Evolutionary conservation across 768 basidiomycete genomes (phyloP).

Genomic region (Russula sp.): DNA sequence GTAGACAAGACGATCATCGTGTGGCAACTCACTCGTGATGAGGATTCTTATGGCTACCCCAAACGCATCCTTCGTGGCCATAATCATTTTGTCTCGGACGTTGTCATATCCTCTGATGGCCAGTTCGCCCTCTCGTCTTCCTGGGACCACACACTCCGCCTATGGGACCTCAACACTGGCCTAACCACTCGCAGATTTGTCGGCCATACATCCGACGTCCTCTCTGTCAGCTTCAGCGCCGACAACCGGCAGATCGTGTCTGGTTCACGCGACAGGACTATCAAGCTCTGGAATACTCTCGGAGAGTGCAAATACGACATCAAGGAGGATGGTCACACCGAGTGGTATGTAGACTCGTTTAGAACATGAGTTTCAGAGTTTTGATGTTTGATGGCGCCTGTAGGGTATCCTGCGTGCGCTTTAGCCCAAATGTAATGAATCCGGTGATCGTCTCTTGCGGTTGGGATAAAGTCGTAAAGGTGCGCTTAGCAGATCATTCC

Average conservation of each 20-base stretch:
- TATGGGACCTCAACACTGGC: constrained; percentile 99
- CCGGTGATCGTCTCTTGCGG: constrained; percentile 98
- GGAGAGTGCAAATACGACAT: constrained; percentile 99
- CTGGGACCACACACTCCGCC: constrained; percentile 99
- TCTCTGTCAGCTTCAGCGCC: constrained; percentile 98
- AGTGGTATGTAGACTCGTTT: constrained; percentile 59
- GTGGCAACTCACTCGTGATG: constrained; percentile 95
- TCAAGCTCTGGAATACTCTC: constrained; percentile 99
- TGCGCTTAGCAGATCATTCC: constrained; percentile 40
- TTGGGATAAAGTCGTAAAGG: constrained; percentile 99
- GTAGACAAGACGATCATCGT: constrained; percentile 99
- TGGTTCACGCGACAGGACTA: constrained; percentile 92
- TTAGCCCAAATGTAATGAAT: constrained; percentile 96
- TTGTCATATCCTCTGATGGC: constrained; percentile 98
- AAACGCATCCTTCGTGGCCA: constrained; percentile 97
- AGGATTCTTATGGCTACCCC: constrained; percentile 89
- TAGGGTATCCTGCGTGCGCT: constrained; percentile 99
- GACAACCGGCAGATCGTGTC: constrained; percentile 99
- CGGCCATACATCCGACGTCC: constrained; percentile 95
- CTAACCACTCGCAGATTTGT: constrained; percentile 95
- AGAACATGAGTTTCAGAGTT: constrained; percentile 1
- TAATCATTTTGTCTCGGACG: constrained; percentile 99
- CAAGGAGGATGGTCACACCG: constrained; percentile 96
- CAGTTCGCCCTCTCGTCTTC: constrained; percentile 99
- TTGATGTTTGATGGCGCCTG: constrained; percentile 8